Base-by-base conservation (phyloP, 2,329 filamentous ascomycete genomes). In the Fusarium tanahbumbuense region DNA sequence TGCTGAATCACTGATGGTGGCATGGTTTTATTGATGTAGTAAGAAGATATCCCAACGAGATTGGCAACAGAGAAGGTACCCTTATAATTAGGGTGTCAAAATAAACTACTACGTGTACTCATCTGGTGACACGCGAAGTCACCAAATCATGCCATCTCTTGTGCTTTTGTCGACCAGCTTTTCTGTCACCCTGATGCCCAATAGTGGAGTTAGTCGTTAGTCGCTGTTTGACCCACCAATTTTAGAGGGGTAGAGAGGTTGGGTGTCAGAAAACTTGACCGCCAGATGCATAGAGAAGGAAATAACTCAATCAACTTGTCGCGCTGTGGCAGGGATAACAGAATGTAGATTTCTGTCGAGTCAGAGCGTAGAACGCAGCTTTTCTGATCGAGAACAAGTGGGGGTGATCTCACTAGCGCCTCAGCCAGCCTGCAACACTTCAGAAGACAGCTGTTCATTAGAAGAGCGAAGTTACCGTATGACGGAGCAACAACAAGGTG, bases 261-360 rank as follows among this genome's bases (percentile, higher is more conserved):
- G 32, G 32, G 32, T 11, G 34, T 37, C 34, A 37, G 9, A 37
- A n/a, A 37, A 5, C 5, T n/a, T 37, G 34, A 37, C 34, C 3
- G 9, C 9, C 9, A n/a, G 34, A 11, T 7, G 18, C 3, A 10
- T 2, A 11, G 32, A 11, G 10, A 37, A 37, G 18, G 1, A n/a
- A 37, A n/a, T n/a, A n/a, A 37, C 18, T 37, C 9, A n/a, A 4
- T 10, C 34, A 37, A 3, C 10, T n/a, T 7, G 12, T 3, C 18
- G 3, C 6, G 10, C 10, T 12, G 6, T 7, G 7, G 6, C 3
- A 2, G 5, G 6, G 0, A 37, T 12, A 7, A 6, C 18, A n/a
- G 34, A 37, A 6, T 12, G 34, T 37, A n/a, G 10, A n/a, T n/a
- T 37, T 37, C 5, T 37, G 34, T 37, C 34, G 34, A 37, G 34